A percentile compares a stretch with the other conserved stretches of the same genome.
Evolutionary conservation across 805 yeast species (phyloP).

Genomic region (Zygosaccharomyces gambellarensis): DNA sequence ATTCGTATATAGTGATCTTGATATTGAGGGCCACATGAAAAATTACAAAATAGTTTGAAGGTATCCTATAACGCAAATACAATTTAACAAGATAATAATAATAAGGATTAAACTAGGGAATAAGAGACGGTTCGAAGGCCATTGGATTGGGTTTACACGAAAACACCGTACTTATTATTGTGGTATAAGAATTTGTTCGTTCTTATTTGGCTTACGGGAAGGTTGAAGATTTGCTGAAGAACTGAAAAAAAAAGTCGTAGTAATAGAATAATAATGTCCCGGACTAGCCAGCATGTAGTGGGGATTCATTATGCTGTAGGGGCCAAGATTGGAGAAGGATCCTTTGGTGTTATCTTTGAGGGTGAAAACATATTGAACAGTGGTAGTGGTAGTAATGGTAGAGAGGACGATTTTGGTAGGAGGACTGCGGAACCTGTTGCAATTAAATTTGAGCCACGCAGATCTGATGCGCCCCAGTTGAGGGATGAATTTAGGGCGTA

Average conservation of each 20-base stretch:
- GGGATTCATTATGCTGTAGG: conserved; percentile 71
- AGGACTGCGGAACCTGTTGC: conserved; percentile 46
- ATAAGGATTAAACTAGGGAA: not conserved
- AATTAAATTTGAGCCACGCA: conserved; percentile 74
- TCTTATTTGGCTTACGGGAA: not conserved
- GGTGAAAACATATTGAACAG: conserved; percentile 69
- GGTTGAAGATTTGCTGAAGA: not conserved
- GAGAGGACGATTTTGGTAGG: conserved; percentile 10
- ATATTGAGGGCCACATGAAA: conserved; percentile 1
- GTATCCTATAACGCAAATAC: not conserved
- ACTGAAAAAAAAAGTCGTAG: not conserved
- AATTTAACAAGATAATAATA: not conserved
- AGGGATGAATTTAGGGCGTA: conserved; percentile 79
- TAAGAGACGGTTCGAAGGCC: not conserved
- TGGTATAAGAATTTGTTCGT: not conserved
- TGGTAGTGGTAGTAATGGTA: conserved; percentile 12
- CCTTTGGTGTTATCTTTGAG: conserved; percentile 80
- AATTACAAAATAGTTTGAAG: conserved; percentile 2
- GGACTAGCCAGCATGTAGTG: conserved; percentile 36
- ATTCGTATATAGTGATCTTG: not conserved
- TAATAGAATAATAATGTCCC: conserved; percentile 4
- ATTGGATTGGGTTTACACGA: not conserved
- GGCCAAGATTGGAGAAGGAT: conserved; percentile 82
- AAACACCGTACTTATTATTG: not conserved
- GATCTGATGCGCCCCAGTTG: conserved; percentile 78